These are phyloP conservation scores for Lizonia empirigonia DNA, from an alignment of 2,329 filamentous ascomycete genomes.

Conservation along the genomic window DNA sequence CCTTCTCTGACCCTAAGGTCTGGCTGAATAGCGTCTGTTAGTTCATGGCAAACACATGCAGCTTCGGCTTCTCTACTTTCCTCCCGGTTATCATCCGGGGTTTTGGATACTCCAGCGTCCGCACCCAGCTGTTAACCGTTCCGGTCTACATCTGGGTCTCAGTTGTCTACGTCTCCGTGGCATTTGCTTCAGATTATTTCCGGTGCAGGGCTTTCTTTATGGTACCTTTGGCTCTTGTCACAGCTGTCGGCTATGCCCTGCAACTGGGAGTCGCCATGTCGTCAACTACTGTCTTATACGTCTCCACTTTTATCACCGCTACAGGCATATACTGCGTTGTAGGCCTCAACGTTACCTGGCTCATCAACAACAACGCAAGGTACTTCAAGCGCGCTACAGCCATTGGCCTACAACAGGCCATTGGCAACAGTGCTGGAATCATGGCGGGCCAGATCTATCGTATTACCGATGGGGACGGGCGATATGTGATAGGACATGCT, in stretches of 20 bases:
- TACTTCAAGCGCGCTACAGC: constrained; percentile 24
- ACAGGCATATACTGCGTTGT: constrained; percentile 60
- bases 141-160: constrained; percentile 34
- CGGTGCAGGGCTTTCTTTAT: constrained; percentile 30
- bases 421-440: constrained; percentile 61
- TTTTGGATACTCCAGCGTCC: constrained; percentile 27
- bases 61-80: constrained; percentile 27
- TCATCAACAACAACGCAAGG: constrained; percentile 54
- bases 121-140: constrained; percentile 33
- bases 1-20: constrained; percentile 67
- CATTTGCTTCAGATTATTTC: constrained; percentile 27
- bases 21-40: constrained; percentile 61
- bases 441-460: constrained; percentile 51
- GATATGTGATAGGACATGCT: constrained; percentile 14
- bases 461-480: constrained; percentile 14
- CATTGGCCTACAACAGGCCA: constrained; percentile 15
- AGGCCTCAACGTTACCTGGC: constrained; percentile 61
- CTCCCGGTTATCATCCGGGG: constrained; percentile 33
- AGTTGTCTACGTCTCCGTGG: constrained; percentile 26
- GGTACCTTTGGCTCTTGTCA: constrained; percentile 36
- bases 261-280: constrained; percentile 39
- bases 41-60: constrained; percentile 23
- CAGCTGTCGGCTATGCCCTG: constrained; percentile 56
- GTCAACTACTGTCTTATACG: constrained; percentile 50
- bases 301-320: constrained; percentile 58